phyloP scores from a whole-genome alignment of 2,329 filamentous ascomycete species.

The Tolypocladium paradoxum region DNA sequence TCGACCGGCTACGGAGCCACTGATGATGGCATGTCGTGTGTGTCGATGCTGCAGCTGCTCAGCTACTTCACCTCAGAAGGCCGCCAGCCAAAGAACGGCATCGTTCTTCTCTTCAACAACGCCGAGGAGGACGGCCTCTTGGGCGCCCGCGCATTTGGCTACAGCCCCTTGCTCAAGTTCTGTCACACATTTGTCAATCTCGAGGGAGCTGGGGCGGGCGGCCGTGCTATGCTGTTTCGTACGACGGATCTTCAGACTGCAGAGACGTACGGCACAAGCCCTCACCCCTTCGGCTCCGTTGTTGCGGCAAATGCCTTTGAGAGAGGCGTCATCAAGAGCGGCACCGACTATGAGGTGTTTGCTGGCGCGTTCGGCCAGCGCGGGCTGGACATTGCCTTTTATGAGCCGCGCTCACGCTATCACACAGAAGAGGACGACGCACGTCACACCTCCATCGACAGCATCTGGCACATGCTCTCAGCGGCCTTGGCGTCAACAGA shows the following conservation, averaged over 20 bases:
- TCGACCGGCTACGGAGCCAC: conserved; percentile 88
- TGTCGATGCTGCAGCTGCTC: conserved; percentile 76
- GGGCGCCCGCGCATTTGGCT: conserved; percentile 74
- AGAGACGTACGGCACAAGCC: conserved; percentile 58
- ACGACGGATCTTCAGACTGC: conserved; percentile 82
- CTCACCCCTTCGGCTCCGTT: conserved; percentile 74
- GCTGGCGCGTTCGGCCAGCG: conserved; percentile 67
- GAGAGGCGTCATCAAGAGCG: conserved; percentile 64
- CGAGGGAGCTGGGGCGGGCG: conserved; percentile 88
- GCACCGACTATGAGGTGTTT: conserved; percentile 85
- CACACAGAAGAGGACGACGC: conserved; percentile 86
- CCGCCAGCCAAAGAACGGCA: conserved; percentile 65
- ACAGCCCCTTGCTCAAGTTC: conserved; percentile 70
- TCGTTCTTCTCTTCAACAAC: conserved; percentile 86
- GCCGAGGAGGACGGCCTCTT: conserved; percentile 90
- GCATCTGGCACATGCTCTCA: conserved; percentile 92
- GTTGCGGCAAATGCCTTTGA: conserved; percentile 78
- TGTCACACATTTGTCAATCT: conserved; percentile 87
- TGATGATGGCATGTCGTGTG: conserved; percentile 83
- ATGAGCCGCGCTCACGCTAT: conserved; percentile 73
- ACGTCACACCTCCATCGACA: conserved; percentile 59
- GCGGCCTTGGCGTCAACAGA: conserved; percentile 66
- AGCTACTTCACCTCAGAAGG: conserved; percentile 69
- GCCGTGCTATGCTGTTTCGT: conserved; percentile 77
- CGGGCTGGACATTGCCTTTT: conserved; percentile 87